A percentile compares a stretch with the other conserved stretches of the same genome.
Conservation (phyloP, 352 stramenopile genomes). For the Thalassiosira delicatula region DNA sequence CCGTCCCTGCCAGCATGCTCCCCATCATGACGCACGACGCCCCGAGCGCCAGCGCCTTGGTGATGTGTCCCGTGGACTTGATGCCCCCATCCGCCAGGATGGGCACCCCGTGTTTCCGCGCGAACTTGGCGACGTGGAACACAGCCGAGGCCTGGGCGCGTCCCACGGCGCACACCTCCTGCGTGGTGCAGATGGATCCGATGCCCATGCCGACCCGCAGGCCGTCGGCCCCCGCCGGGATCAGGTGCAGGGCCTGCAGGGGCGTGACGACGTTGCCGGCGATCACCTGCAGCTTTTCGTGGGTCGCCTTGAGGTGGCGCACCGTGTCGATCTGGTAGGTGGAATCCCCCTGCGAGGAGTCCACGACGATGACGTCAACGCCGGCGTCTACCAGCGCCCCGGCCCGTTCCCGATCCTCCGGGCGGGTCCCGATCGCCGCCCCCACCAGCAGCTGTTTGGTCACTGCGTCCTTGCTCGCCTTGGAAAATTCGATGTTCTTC, state of each 20-base stretch:
- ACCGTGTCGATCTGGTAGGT: conserved; percentile 93
- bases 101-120: conserved; percentile 94
- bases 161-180: conserved; percentile 98
- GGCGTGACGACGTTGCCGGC: conserved; percentile 99
- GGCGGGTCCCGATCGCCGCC: conserved; percentile 97
- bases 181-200: conserved; percentile 99
- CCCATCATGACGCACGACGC: conserved; percentile 99
- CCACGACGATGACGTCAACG: conserved; percentile 99
- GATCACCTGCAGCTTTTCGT: conserved; percentile 95
- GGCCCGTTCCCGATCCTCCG: conserved; percentile 93
- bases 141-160: conserved; percentile 98
- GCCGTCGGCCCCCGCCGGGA: conserved; percentile 98
- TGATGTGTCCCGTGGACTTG: conserved; percentile 97
- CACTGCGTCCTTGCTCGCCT: conserved; percentile 93
- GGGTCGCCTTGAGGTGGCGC: conserved; percentile 94
- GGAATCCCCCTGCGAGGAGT: conserved; percentile 99
- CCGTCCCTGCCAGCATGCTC: conserved; percentile 98
- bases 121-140: conserved; percentile 97
- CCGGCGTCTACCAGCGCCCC: conserved; percentile 90
- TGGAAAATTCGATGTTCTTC: conserved; percentile 97
- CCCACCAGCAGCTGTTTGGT: conserved; percentile 99
- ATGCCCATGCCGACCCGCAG: conserved; percentile 99
- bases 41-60: conserved; percentile 96
- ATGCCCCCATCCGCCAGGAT: conserved; percentile 99
- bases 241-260: conserved; percentile 97